Base-by-base conservation (phyloP, 345 rosid genomes). In the Pistacia integerrima region DNA sequence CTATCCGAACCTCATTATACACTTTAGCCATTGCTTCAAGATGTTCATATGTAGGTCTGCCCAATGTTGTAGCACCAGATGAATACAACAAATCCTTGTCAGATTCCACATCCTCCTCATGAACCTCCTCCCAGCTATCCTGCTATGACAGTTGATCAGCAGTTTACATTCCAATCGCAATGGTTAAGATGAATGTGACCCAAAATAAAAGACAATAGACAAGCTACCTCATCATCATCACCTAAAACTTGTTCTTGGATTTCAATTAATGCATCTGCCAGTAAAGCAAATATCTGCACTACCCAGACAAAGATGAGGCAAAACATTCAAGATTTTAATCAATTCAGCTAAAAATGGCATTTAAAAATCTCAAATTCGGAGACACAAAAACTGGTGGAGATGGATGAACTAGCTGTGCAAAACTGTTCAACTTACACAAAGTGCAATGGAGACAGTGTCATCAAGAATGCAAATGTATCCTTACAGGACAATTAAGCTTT, bases 71-170 rank as follows among this genome's bases (percentile, higher is more conserved):
- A 62, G 86, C 84, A 80, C 80, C 85, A 66, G 86, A 69, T 14
- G 94, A 82, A 70, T 66, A 79, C 48, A 90, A 73, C 80, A 92
- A 51, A 74, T 83, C 84, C 57, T 81, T 78, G 61, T 85, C 91
- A 62, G 82, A 76, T 77, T 87, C 92, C 58, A n/a, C 77, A 10
- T 81, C 89, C 69, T 73, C 91, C 74, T 82, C 92, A 70, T 85
- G 81, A 78, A 86, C 83, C 80, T 94, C 98, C 85, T 93, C 98
- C 98, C 97, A 95, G 77, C 88, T 87, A 77, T 88, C 95, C 90
- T 88, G 88, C 74, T 60, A 78, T 3, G 69, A 58, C 35, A 65
- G 68, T 66, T 22, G 54, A 33, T 11, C 56, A 18, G 58, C 56
- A n/a, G 41, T 9, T 66, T 30, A 67, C 72, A n/a, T 74, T 57